phyloP scores from a whole-genome alignment of 2,329 filamentous ascomycete species.

The Phialophora tarda region DNA sequence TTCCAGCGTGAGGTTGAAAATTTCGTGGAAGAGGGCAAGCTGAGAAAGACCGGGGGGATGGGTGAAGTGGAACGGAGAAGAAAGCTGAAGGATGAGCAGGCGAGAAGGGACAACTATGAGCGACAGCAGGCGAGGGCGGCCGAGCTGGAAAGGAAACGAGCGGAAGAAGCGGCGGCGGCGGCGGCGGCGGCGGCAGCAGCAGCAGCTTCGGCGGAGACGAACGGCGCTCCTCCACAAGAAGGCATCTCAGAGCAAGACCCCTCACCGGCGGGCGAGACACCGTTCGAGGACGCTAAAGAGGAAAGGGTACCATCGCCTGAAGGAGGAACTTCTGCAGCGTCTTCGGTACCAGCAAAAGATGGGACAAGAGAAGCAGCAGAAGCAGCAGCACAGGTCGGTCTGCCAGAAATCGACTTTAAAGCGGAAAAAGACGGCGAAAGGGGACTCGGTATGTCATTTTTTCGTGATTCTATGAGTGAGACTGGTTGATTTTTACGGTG shows the following conservation, averaged over 20 bases:
- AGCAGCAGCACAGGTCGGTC: conserved; percentile 11
- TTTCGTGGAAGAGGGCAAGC: conserved; percentile 86
- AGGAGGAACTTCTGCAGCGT: conserved; percentile 18
- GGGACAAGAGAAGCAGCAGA: conserved; percentile 16
- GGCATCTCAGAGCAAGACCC: conserved; percentile 23
- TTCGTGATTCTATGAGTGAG: conserved; percentile 22
- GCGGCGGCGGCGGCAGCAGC: conserved; percentile 28
- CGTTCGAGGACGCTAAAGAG: conserved; percentile 33
- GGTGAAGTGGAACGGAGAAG: conserved; percentile 90
- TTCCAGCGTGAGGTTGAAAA: conserved; percentile 82
- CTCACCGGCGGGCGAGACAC: conserved; percentile 31
- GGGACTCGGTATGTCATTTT: conserved; percentile 42
- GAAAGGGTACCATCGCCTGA: conserved; percentile 26
- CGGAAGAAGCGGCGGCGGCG: conserved; percentile 29
- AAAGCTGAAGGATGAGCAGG: conserved; percentile 83
- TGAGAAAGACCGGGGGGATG: conserved; percentile 95
- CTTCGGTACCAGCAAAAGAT: conserved; percentile 13
- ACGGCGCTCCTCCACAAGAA: conserved; percentile 2
- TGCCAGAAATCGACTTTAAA: conserved; percentile 76
- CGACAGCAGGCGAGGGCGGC: conserved; percentile 57
- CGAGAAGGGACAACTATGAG: conserved; percentile 74
- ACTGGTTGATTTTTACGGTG: conserved; percentile 18
- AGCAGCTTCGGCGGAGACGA: conserved; percentile 25
- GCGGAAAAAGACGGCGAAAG: conserved; percentile 82
- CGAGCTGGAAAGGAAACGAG: conserved; percentile 52